A percentile compares a stretch with the other conserved stretches of the same genome.
Conservation (phyloP, 2,329 filamentous ascomycete species). For the Talaromyces rugulosus region DNA sequence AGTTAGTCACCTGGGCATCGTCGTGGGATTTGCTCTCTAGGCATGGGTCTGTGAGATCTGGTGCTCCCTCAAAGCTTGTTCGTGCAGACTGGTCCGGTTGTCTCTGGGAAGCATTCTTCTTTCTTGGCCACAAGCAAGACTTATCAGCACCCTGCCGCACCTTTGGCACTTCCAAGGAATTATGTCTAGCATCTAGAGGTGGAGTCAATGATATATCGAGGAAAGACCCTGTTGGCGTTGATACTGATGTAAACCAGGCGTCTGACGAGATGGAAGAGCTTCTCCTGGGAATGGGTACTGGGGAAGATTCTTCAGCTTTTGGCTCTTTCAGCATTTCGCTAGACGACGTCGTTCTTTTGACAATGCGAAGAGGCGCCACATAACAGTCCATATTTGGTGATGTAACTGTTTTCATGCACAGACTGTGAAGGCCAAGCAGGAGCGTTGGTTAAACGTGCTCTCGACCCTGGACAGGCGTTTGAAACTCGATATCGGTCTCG, state of each 20-base stretch:
- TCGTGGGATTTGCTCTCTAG: neutral
- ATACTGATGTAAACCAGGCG: conserved; percentile 1
- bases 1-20: neutral
- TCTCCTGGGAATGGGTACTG: conserved; percentile 19
- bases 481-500: conserved; percentile 23
- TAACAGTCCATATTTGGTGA: conserved; percentile 21
- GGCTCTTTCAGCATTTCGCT: conserved; percentile 11
- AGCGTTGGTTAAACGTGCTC: conserved; percentile 21
- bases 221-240: neutral
- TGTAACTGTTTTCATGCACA: neutral
- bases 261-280: conserved; percentile 21
- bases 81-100: neutral
- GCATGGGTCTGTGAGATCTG: neutral
- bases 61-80: neutral
- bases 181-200: conserved; percentile 17
- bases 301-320: conserved; percentile 13
- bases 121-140: neutral
- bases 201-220: conserved; percentile 12
- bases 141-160: conserved; percentile 10
- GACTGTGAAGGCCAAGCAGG: neutral
- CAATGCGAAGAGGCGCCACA: conserved; percentile 49
- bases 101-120: neutral
- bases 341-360: conserved; percentile 32
- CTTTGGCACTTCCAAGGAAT: conserved; percentile 22
- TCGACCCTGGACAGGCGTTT: conserved; percentile 17